Evolutionary conservation across 83 land plant species (phyloP), one percentile per base, ranked within the genome.

Genomic region (Picea mariana): DNA sequence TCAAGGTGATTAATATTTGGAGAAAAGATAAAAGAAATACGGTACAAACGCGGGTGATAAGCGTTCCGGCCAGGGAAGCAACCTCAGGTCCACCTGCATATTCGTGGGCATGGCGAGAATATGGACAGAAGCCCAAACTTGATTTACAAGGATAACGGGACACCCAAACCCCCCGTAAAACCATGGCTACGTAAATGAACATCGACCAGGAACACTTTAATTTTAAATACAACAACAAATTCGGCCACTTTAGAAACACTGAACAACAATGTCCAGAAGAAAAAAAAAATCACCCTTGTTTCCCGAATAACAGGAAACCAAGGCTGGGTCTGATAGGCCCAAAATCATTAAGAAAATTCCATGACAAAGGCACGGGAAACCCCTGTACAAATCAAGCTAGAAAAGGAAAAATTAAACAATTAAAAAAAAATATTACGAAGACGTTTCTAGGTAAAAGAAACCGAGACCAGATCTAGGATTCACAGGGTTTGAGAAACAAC

Each of bases 281-380:
- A 82, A 81, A 47, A 78, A 34, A 34, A 34, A 34, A 83, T 59
- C 59, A 88, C 42, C 82, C 78, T 83, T 71, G 93, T 91, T 89
- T 87, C 93, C 93, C 88, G 60, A 79, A 67, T 68, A 23, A 76
- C 88, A 91, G 91, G 93, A 91, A 91, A 91, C 93, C 27, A 80
- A 11, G 58, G 83, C 82, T 84, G 83, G 12, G 68, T 24, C 68
- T 21, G 68, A 66, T 66, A 24, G 11, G 26, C 23, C 26, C 68
- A 66, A 66, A 66, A 12, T 66, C 68, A 66, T 66, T 24, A 66
- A 24, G 68, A 66, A 66, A 66, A 9, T 21, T 21, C 21, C 68
- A 24, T 24, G 68, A 66, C 12, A 66, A n/a, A n/a, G 23, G 68
- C 68, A 11, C 26, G 24, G 26, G 26, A 66, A 66, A 55, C 59